Conservation (phyloP, 176 grass and related monocot genomes). For the Hyparrhenia diplandra region DNA sequence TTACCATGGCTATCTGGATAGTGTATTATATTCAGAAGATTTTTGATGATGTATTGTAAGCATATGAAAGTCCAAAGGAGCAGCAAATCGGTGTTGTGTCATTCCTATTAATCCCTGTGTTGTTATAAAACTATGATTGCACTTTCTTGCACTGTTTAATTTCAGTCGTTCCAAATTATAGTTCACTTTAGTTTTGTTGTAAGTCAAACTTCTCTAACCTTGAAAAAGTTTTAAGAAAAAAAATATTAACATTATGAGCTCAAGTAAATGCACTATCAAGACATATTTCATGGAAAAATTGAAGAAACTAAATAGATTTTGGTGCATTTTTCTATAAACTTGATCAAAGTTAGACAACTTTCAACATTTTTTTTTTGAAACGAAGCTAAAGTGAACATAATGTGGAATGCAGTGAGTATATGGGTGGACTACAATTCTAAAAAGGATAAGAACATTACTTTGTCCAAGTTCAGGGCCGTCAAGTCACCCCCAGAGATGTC, state of each 20-base stretch:
- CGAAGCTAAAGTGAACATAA: background rate
- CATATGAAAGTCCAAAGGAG: background rate
- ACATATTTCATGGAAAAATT: background rate
- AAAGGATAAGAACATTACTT: conserved; percentile 55
- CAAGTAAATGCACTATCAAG: background rate
- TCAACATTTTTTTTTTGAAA: background rate
- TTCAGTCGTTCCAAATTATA: background rate
- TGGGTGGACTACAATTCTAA: background rate
- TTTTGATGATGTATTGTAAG: background rate
- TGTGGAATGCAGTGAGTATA: background rate
- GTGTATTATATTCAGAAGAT: background rate
- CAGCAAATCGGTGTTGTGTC: background rate
- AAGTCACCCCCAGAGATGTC: conserved; percentile 65
- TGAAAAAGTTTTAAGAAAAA: background rate
- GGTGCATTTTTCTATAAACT: background rate
- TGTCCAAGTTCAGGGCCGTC: conserved; percentile 82
- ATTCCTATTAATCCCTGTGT: background rate
- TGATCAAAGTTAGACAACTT: background rate
- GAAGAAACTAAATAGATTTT: background rate
- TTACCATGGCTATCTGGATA: conserved; percentile 11
- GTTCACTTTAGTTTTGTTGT: background rate
- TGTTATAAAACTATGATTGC: background rate
- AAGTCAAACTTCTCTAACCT: background rate
- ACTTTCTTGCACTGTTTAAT: background rate
- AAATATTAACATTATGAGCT: background rate